Conservation (phyloP, 257 asterid genomes). For the Salvia rosmarinus region DNA sequence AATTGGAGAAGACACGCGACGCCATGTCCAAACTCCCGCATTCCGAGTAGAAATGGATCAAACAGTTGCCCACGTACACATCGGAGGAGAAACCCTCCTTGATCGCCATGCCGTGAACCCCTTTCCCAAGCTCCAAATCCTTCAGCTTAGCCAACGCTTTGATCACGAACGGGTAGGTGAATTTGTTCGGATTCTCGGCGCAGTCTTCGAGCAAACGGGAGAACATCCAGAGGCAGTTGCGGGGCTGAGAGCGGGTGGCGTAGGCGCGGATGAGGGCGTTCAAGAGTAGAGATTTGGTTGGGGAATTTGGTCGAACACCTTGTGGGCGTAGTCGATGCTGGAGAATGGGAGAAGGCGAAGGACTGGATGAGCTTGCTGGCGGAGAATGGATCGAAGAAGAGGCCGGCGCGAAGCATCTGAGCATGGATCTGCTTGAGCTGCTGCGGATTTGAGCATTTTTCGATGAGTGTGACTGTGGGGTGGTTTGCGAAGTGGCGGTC, state of each 20-base stretch:
- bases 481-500: constrained; percentile 62
- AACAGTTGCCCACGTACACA: constrained; percentile 61
- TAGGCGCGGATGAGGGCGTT: constrained; percentile 74
- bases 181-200: constrained; percentile 59
- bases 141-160: constrained; percentile 66
- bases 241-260: constrained; percentile 51
- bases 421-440: constrained; percentile 82
- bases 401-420: constrained; percentile 70
- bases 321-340: constrained; percentile 64
- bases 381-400: constrained; percentile 66
- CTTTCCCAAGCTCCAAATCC: constrained; percentile 56
- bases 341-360: constrained; percentile 54
- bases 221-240: constrained; percentile 45
- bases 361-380: constrained; percentile 74
- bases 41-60: constrained; percentile 66
- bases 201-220: constrained; percentile 48
- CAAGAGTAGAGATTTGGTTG: constrained; percentile 72
- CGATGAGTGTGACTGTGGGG: constrained; percentile 52
- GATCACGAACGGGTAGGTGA: constrained; percentile 79
- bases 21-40: constrained; percentile 69
- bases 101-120: constrained; percentile 72
- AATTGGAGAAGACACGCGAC: constrained; percentile 49
- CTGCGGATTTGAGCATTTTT: constrained; percentile 47
- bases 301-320: constrained; percentile 76
- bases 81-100: constrained; percentile 58